phyloP scores from a whole-genome alignment of 1,284 basidiomycete species.

The Cerrena zonata region DNA sequence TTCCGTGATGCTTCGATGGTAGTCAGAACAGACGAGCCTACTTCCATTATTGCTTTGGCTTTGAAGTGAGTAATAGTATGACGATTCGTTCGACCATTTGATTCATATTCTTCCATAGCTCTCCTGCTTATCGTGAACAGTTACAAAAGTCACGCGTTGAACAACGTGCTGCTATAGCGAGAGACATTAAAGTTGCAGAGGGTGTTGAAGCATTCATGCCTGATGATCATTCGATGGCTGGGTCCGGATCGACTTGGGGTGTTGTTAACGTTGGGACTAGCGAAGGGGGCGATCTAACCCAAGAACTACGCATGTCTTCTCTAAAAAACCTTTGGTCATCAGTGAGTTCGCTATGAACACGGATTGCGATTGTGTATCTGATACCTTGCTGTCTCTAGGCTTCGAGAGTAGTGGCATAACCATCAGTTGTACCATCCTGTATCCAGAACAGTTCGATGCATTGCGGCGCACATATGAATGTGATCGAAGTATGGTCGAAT shows the following conservation, averaged over 20 bases:
- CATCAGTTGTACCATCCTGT: slow-evolving; percentile 94
- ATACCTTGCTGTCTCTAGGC: slow-evolving; percentile 52
- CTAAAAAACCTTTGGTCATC: slow-evolving; percentile 76
- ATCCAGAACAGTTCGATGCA: slow-evolving; percentile 96
- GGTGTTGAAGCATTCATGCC: slow-evolving; percentile 80
- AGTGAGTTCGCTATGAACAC: slow-evolving; percentile 52
- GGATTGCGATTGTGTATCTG: too few relatives aligned
- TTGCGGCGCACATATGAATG: slow-evolving; percentile 89
- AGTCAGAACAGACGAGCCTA: slow-evolving; percentile 94
- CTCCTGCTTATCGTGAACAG: slow-evolving; percentile 84
- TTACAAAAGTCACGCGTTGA: slow-evolving; percentile 69
- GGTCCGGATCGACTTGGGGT: slow-evolving; percentile 80
- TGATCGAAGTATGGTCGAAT: slow-evolving; percentile 89
- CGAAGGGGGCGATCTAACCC: slow-evolving; percentile 64
- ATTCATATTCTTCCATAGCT: slow-evolving; percentile 41
- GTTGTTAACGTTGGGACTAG: slow-evolving; percentile 72
- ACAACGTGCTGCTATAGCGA: slow-evolving; percentile 60
- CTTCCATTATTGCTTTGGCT: slow-evolving; percentile 94
- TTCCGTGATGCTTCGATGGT: slow-evolving; percentile 95
- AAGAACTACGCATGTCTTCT: slow-evolving; percentile 70
- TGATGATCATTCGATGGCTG: slow-evolving; percentile 72
- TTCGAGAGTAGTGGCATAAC: slow-evolving; percentile 87
- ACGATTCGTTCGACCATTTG: slow-evolving; percentile 6
- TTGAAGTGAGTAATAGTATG: slow-evolving; percentile 57
- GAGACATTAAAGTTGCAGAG: slow-evolving; percentile 63